Percentiles rank a stretch among this genome's conserved stretches.
phyloP scores from a whole-genome alignment of 1,284 basidiomycete genomes.

The Heterobasidion irregulare region DNA sequence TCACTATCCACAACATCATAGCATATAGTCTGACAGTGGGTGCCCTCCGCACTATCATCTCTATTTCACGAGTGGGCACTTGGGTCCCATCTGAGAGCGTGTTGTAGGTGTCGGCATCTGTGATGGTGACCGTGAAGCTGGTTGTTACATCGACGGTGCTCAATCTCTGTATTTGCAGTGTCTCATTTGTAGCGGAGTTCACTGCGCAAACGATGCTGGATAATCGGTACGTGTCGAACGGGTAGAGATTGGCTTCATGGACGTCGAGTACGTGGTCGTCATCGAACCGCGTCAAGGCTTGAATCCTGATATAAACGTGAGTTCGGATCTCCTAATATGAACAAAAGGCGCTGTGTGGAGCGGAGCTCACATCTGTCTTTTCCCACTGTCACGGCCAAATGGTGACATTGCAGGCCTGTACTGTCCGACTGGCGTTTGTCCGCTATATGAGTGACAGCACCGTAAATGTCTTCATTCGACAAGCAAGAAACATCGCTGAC shows the following conservation, averaged over 20 bases:
- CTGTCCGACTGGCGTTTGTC: constrained; percentile 24
- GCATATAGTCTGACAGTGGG: constrained; percentile 34
- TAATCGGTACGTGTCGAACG: constrained; percentile 48
- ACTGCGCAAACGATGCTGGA: constrained; percentile 37
- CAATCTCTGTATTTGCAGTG: constrained; percentile 34
- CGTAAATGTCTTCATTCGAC: neutral
- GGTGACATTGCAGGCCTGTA: constrained; percentile 43
- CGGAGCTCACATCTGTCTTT: constrained; percentile 30
- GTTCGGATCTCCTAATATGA: neutral
- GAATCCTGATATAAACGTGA: constrained; percentile 29
- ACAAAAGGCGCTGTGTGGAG: neutral
- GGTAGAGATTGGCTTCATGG: constrained; percentile 43
- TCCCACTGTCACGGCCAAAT: constrained; percentile 27
- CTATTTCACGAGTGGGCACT: constrained; percentile 32
- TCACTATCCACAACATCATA: constrained; percentile 37
- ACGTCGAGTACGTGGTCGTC: constrained; percentile 52
- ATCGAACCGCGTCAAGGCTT: constrained; percentile 49
- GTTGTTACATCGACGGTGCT: constrained; percentile 37
- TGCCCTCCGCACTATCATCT: constrained; percentile 35
- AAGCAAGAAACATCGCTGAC: constrained; percentile 21
- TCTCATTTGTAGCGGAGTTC: constrained; percentile 23
- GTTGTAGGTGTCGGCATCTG: constrained; percentile 32
- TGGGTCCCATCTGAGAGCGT: constrained; percentile 17
- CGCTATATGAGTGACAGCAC: constrained; percentile 16
- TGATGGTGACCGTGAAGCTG: constrained; percentile 35